phyloP scores from a whole-genome alignment of 2,329 filamentous ascomycete species.

The Sphaerulina musiva region DNA sequence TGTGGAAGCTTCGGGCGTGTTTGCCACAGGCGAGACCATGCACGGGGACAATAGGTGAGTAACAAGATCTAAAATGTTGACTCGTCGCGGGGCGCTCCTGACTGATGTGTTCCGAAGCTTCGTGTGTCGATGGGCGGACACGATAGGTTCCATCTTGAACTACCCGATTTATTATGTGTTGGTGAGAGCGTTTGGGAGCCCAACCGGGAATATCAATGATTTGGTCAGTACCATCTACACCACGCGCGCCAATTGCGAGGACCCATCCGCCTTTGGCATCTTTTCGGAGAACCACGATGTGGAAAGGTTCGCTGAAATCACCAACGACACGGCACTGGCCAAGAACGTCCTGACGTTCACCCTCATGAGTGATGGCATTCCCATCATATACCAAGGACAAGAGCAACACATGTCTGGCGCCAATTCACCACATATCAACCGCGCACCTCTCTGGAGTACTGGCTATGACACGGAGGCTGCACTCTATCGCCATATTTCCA shows the following conservation, averaged over 20 bases:
- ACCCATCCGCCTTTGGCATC: constrained; percentile 35
- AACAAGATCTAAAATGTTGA: not conserved
- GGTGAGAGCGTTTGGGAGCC: constrained; percentile 34
- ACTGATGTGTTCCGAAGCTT: constrained; percentile 10
- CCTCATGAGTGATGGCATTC: constrained; percentile 39
- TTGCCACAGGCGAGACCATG: constrained; percentile 37
- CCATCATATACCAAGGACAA: constrained; percentile 40
- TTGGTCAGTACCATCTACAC: constrained; percentile 34
- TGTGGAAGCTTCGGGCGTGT: constrained; percentile 33
- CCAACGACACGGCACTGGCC: constrained; percentile 33
- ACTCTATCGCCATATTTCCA: constrained; percentile 38
- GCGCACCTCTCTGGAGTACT: constrained; percentile 36
- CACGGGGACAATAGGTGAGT: constrained; percentile 24
- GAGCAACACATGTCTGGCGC: constrained; percentile 38
- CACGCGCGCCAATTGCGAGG: constrained; percentile 34
- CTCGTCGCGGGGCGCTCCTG: not conserved
- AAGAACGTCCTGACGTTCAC: constrained; percentile 38
- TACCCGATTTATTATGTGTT: constrained; percentile 37
- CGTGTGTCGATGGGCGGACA: constrained; percentile 34
- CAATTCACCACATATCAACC: constrained; percentile 30
- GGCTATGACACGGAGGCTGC: constrained; percentile 37
- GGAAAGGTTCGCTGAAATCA: constrained; percentile 36
- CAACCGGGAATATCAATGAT: constrained; percentile 34
- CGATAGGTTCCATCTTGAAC: constrained; percentile 36
- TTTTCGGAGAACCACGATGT: constrained; percentile 41